phyloP scores from a whole-genome alignment of 192 early-diverging fungal genomes.

The Coemansia brasiliensis region DNA sequence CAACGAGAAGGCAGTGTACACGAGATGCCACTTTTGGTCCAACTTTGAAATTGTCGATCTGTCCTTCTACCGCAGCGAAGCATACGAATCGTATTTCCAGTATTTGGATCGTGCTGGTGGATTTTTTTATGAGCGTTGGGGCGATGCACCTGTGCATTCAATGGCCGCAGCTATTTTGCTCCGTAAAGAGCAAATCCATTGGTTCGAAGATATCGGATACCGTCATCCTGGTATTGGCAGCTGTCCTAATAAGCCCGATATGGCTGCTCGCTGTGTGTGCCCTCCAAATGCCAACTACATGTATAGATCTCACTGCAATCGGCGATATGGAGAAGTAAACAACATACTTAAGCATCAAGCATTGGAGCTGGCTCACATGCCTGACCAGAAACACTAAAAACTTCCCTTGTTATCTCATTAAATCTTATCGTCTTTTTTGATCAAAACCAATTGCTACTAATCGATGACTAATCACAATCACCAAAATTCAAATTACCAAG shows the following conservation, averaged over 20 bases:
- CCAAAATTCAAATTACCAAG: not conserved
- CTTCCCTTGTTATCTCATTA: not conserved
- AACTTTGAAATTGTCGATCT: constrained; percentile 39
- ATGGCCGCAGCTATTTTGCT: constrained; percentile 60
- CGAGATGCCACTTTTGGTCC: constrained; percentile 58
- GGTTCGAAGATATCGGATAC: constrained; percentile 41
- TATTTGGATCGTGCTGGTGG: constrained; percentile 73
- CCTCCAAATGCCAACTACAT: constrained; percentile 9
- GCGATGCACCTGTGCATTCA: constrained; percentile 34
- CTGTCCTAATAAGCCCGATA: constrained; percentile 63
- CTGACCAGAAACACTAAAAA: constrained; percentile 7
- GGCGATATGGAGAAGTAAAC: constrained; percentile 22
- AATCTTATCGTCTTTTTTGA: not conserved
- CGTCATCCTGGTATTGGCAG: constrained; percentile 61
- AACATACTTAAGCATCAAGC: constrained; percentile 27
- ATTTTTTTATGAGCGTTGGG: constrained; percentile 48
- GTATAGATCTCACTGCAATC: constrained; percentile 37
- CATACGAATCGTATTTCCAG: constrained; percentile 72
- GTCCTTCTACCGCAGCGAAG: constrained; percentile 66
- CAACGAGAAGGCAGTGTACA: constrained; percentile 51
- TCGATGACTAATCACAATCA: not conserved
- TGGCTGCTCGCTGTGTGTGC: constrained; percentile 35
- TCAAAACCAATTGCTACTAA: no score
- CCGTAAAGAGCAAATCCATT: constrained; percentile 59
- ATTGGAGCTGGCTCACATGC: constrained; percentile 30